These are phyloP conservation scores for Maudiozyma serrabonitensis DNA, from an alignment of 805 yeast species.

Conservation along the genomic window DNA sequence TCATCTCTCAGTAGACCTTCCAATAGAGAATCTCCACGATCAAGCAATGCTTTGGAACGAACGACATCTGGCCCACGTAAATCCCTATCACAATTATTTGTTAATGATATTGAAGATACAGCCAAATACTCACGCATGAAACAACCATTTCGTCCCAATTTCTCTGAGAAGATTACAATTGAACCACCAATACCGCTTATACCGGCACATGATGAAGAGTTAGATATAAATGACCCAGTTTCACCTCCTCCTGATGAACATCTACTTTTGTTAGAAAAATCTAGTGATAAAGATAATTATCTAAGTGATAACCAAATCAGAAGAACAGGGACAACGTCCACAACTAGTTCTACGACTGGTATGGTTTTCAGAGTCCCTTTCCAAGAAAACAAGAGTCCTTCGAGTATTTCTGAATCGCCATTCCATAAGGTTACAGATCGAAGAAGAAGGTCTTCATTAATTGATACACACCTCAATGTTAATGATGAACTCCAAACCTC, in stretches of 20 bases:
- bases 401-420: background rate
- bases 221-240: constrained; percentile 10
- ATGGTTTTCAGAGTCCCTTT: constrained; percentile 57
- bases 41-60: background rate
- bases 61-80: background rate
- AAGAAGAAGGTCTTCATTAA: constrained; percentile 17
- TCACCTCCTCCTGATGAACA: constrained; percentile 3
- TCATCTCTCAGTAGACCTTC: constrained; percentile 11
- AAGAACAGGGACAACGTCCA: constrained; percentile 9
- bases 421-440: background rate
- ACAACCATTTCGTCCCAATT: background rate
- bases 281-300: background rate
- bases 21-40: background rate
- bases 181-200: background rate
- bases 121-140: background rate
- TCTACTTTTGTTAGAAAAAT: background rate
- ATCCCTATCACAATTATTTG: background rate
- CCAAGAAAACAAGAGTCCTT: constrained; percentile 36
- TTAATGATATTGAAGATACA: background rate
- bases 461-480: constrained; percentile 4
- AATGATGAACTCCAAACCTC: background rate
- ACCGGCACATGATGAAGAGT: constrained; percentile 6
- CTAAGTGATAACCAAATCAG: background rate
- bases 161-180: background rate
- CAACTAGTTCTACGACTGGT: constrained; percentile 27